Percentiles rank a stretch among this genome's conserved stretches.
These are phyloP conservation scores for Lepiota venenata DNA, from an alignment of 768 basidiomycete genomes.

Conservation along the genomic window DNA sequence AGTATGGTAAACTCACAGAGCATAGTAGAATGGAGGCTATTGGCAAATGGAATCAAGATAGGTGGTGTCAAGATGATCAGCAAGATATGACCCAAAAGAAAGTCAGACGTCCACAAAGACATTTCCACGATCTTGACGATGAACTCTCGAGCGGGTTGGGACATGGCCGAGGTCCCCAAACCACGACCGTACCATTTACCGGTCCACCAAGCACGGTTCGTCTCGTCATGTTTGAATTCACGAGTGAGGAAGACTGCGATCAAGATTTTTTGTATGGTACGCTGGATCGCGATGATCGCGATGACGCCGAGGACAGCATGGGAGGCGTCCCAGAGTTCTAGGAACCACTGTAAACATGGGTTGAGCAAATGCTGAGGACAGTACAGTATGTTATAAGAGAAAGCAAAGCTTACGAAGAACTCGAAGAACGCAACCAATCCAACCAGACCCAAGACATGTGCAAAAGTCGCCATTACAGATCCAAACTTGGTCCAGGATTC, in stretches of 20 bases:
- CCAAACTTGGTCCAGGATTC: conserved; percentile 84
- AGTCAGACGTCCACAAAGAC: conserved; percentile 95
- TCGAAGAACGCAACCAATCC: conserved; percentile 92
- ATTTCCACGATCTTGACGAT: conserved; percentile 98
- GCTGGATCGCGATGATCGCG: conserved; percentile 84
- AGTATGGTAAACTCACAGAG: conserved; percentile 57
- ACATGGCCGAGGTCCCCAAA: conserved; percentile 86
- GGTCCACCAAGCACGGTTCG: conserved; percentile 99
- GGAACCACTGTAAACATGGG: conserved; percentile 70
- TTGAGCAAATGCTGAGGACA: conserved; percentile 9
- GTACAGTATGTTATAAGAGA: conserved; percentile 18
- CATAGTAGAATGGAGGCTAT: conserved; percentile 90
- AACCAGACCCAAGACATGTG: conserved; percentile 78
- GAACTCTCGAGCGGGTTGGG: conserved; percentile 95
- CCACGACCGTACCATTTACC: conserved; percentile 97
- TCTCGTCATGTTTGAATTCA: conserved; percentile 98
- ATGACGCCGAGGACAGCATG: conserved; percentile 94
- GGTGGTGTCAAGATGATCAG: conserved; percentile 86
- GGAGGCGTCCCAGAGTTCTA: conserved; percentile 95
- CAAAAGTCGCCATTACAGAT: conserved; percentile 88
- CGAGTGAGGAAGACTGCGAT: conserved; percentile 93
- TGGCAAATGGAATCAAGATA: conserved; percentile 81
- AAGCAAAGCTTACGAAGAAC: conserved; percentile 73
- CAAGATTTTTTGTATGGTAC: conserved; percentile 90
- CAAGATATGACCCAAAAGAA: conserved; percentile 81